Conservation (phyloP, 768 basidiomycete species). For the Gloeostereum incarnatum region DNA sequence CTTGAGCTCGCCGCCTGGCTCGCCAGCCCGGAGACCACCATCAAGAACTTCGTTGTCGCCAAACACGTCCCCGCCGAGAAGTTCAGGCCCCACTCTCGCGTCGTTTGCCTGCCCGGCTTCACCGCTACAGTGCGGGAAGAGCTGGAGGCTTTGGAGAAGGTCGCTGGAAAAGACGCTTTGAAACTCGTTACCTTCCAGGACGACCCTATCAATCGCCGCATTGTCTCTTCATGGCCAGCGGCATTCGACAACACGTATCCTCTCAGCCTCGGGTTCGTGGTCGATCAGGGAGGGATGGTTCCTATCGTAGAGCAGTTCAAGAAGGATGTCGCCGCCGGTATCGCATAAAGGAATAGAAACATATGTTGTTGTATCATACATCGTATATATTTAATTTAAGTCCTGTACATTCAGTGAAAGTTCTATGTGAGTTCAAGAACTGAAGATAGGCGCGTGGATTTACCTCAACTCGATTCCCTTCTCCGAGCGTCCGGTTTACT, state of each 20-base stretch:
- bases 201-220: constrained; percentile 28
- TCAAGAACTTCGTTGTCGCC: constrained; percentile 42
- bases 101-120: constrained; percentile 53
- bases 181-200: constrained; percentile 37
- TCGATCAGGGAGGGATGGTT: constrained; percentile 37
- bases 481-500: too few species aligned
- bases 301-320: constrained; percentile 29
- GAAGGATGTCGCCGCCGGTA: constrained; percentile 15
- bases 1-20: constrained; percentile 42
- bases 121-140: constrained; percentile 46
- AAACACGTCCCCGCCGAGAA: constrained; percentile 31
- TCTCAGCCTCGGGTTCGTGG: constrained; percentile 30
- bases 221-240: constrained; percentile 40
- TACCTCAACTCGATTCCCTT: too few species aligned
- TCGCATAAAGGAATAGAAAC: too few species aligned
- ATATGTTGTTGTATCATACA: too few species aligned
- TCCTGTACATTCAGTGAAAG: too few species aligned
- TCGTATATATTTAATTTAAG: too few species aligned
- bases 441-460: too few species aligned
- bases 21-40: constrained; percentile 38
- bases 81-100: constrained; percentile 36
- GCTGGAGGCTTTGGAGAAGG: constrained; percentile 38
- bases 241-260: constrained; percentile 35
- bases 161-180: constrained; percentile 39
- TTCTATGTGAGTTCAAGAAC: too few species aligned